A percentile compares a stretch with the other conserved stretches of the same genome.
These are phyloP conservation scores for Sclerotinia subarctica DNA, from an alignment of 2,329 filamentous ascomycete species.

Conservation along the genomic window DNA sequence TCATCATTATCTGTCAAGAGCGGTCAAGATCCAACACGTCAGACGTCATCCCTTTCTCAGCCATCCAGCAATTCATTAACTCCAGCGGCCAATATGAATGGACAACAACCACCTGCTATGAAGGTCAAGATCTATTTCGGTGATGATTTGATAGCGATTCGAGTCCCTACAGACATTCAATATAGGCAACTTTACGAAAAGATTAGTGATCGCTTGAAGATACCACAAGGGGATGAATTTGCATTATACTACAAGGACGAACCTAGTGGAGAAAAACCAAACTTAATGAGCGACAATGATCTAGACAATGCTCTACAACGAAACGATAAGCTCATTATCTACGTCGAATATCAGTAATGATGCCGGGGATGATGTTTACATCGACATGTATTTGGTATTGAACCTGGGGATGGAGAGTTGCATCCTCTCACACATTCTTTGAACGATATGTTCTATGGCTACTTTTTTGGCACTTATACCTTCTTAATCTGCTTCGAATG, in stretches of 20 bases:
- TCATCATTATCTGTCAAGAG: slow-evolving; percentile 37
- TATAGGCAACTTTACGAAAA: slow-evolving; percentile 79
- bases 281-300: slow-evolving; percentile 75
- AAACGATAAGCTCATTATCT: slow-evolving; percentile 84
- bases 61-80: slow-evolving; percentile 56
- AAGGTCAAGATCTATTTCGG: slow-evolving; percentile 97
- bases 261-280: slow-evolving; percentile 61
- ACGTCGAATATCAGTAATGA: slow-evolving; percentile 50
- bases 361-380: background rate
- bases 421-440: slow-evolving; percentile 13
- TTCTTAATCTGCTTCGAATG: slow-evolving; percentile 38
- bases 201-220: slow-evolving; percentile 77
- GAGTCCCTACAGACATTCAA: slow-evolving; percentile 76
- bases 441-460: slow-evolving; percentile 15
- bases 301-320: slow-evolving; percentile 75
- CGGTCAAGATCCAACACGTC: slow-evolving; percentile 32
- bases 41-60: slow-evolving; percentile 44
- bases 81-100: slow-evolving; percentile 43
- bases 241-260: slow-evolving; percentile 86
- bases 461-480: slow-evolving; percentile 23
- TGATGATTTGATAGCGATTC: slow-evolving; percentile 86
- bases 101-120: slow-evolving; percentile 52
- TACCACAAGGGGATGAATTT: slow-evolving; percentile 65
- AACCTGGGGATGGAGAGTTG: slow-evolving; percentile 19
- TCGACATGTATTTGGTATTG: background rate